A percentile compares a stretch with the other conserved stretches of the same genome.
These are phyloP conservation scores for Immersiporthe knoxdaviesiana DNA, from an alignment of 2,329 filamentous ascomycete genomes.

Conservation along the genomic window DNA sequence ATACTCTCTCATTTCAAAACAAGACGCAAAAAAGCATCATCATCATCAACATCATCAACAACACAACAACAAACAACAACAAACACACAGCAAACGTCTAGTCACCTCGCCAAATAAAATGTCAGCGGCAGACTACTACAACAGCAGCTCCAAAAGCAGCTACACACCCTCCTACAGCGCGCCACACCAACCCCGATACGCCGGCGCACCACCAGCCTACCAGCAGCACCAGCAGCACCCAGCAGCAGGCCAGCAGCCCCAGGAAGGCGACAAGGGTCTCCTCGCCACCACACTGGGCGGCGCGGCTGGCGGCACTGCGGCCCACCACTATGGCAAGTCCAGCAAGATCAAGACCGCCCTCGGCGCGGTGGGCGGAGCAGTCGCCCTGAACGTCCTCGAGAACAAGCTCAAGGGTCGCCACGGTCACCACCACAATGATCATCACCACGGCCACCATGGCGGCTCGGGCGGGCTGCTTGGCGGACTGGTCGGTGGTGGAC, in stretches of 20 bases:
- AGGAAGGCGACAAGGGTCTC: conserved; percentile 57
- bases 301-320: conserved; percentile 56
- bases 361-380: conserved; percentile 56
- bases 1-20: no score
- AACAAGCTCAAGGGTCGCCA: conserved; percentile 43
- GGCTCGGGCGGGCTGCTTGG: conserved; percentile 22
- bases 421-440: conserved; percentile 29
- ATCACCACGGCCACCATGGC: conserved; percentile 14
- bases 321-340: conserved; percentile 58
- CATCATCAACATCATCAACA: background rate
- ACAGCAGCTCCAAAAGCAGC: conserved; percentile 19
- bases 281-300: conserved; percentile 58
- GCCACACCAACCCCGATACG: conserved; percentile 31
- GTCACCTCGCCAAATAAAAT: conserved; percentile 21
- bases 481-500: conserved; percentile 22
- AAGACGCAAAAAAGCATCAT: no score
- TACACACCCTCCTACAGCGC: conserved; percentile 22
- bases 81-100: background rate
- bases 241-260: conserved; percentile 22
- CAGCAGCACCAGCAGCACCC: conserved; percentile 8
- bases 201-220: conserved; percentile 6
- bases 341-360: conserved; percentile 53
- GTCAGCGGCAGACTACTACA: conserved; percentile 35
- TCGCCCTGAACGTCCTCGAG: conserved; percentile 58
- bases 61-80: background rate